Percentiles rank a stretch among this genome's conserved stretches.
Evolutionary conservation across 129 eudicot species (phyloP).

Genomic region (Smallanthus sonchifolius): DNA sequence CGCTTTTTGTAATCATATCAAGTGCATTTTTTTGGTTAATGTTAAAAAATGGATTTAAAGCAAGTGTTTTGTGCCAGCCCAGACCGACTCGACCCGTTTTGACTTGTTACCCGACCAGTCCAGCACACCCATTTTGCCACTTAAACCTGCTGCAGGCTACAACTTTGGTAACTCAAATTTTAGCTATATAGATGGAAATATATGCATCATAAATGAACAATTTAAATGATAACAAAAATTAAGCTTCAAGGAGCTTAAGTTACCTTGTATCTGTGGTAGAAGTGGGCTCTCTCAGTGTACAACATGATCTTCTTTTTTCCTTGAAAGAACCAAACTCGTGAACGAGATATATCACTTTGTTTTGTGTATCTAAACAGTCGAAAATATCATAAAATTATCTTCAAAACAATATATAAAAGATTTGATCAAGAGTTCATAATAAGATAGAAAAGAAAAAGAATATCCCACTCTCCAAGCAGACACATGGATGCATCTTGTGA

Average conservation of each 20-base stretch:
- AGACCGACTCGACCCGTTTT: neutral
- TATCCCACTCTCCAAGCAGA: slow-evolving; percentile 69
- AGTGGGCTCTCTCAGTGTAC: slow-evolving; percentile 90
- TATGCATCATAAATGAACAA: neutral
- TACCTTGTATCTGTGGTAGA: slow-evolving; percentile 87
- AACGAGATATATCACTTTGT: slow-evolving; percentile 64
- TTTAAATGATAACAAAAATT: neutral
- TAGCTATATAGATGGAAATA: too few relatives aligned
- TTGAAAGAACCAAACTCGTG: slow-evolving; percentile 68
- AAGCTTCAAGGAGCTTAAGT: neutral
- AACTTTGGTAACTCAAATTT: too few relatives aligned
- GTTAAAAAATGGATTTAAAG: neutral
- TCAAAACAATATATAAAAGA: neutral
- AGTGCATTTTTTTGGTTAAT: neutral
- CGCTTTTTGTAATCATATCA: neutral
- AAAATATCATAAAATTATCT: neutral
- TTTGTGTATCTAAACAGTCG: slow-evolving; percentile 44
- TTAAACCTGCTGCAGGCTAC: neutral
- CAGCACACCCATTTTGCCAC: neutral
- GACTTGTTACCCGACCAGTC: neutral
- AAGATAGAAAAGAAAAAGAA: neutral
- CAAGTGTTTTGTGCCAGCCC: neutral
- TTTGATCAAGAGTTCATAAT: neutral
- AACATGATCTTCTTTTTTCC: slow-evolving; percentile 64
- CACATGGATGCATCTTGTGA: slow-evolving; percentile 85